Conservation (phyloP, 1,139 yeast genomes). For the Pneumocystis murina region DNA sequence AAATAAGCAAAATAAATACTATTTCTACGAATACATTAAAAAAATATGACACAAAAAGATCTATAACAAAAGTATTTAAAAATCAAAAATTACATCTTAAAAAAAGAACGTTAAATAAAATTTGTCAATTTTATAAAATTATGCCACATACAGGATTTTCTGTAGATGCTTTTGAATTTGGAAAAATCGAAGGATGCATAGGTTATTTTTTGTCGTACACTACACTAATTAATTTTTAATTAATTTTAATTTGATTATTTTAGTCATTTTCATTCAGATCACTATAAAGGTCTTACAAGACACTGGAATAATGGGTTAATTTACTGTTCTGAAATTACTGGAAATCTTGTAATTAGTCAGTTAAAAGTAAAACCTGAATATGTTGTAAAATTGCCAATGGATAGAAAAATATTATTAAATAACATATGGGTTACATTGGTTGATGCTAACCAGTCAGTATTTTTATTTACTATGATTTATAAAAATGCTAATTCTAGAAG, state of each 20-base stretch:
- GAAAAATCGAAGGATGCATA: constrained; percentile 22
- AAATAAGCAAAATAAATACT: background rate
- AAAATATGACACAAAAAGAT: background rate
- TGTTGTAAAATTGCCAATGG: constrained; percentile 34
- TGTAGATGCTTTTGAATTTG: constrained; percentile 30
- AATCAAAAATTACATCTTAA: background rate
- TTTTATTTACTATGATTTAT: background rate
- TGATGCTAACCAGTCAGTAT: constrained; percentile 60
- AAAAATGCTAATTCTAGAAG: constrained; percentile 1
- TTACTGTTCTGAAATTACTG: constrained; percentile 59
- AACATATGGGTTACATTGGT: constrained; percentile 47
- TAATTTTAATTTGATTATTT: constrained; percentile 41
- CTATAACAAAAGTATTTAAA: background rate
- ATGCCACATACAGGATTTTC: constrained; percentile 15
- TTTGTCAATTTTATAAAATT: constrained; percentile 26
- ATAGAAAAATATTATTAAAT: constrained; percentile 26
- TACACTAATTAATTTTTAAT: constrained; percentile 30
- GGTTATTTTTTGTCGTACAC: constrained; percentile 20
- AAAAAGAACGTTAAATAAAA: background rate
- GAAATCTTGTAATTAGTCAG: constrained; percentile 37
- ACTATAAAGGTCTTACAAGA: constrained; percentile 71
- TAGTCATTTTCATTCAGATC: constrained; percentile 86
- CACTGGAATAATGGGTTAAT: constrained; percentile 58
- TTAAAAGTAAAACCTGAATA: constrained; percentile 43
- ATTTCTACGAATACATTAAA: background rate